Evolutionary conservation across 352 stramenopile genomes (phyloP).

Genomic region (Phytopythium oedochilum): DNA sequence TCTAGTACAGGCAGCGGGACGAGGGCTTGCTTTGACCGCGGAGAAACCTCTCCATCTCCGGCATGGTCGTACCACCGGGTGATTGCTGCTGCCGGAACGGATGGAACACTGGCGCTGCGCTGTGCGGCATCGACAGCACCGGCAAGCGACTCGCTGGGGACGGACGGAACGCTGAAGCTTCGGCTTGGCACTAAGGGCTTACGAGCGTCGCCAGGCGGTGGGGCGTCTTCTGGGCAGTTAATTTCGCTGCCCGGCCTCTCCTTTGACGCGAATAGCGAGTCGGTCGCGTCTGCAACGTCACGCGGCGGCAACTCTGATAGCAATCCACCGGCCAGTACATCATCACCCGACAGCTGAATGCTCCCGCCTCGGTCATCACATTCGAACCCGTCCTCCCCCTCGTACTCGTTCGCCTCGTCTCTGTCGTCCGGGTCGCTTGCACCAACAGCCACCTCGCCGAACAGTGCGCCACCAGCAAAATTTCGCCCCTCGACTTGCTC

Average conservation of each 20-base stretch:
- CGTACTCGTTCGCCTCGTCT: constrained; percentile 12
- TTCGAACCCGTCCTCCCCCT: constrained; percentile 10
- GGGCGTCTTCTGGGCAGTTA: neutral
- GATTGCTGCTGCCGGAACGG: constrained; percentile 6
- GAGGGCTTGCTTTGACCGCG: constrained; percentile 6
- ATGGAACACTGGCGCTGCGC: constrained; percentile 21
- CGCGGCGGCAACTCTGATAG: too few species aligned
- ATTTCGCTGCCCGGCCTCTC: too few species aligned
- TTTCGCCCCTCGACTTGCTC: neutral
- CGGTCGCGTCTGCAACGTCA: too few species aligned
- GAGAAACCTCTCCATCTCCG: constrained; percentile 1
- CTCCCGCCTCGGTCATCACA: neutral
- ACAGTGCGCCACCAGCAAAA: neutral
- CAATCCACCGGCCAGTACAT: too few species aligned
- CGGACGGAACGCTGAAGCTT: constrained; percentile 21
- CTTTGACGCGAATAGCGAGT: too few species aligned
- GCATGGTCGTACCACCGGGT: constrained; percentile 5
- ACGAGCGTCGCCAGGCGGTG: too few species aligned
- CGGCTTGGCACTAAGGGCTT: constrained; percentile 5
- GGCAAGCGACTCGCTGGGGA: constrained; percentile 1
- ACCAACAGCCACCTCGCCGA: neutral
- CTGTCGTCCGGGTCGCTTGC: neutral
- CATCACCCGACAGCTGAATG: neutral
- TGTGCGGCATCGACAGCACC: neutral
- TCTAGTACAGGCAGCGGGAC: constrained; percentile 11